These are phyloP conservation scores for Cutaneotrichosporon sp. DNA, from an alignment of 1,284 basidiomycete species.

Conservation along the genomic window DNA sequence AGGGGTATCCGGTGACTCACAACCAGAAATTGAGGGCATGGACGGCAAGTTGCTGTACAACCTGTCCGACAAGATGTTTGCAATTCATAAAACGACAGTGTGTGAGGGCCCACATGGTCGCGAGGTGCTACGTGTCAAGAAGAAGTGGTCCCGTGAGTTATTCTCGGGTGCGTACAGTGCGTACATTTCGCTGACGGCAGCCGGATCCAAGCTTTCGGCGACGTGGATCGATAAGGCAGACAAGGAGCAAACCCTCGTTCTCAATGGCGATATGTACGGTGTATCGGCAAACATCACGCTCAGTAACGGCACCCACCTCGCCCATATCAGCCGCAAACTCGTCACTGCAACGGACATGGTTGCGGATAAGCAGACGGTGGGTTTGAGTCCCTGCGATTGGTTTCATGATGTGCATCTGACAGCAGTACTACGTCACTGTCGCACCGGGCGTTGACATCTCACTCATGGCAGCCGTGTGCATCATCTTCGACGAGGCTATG, in stretches of 20 bases:
- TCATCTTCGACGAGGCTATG: conserved; percentile 48
- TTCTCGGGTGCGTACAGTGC: not conserved
- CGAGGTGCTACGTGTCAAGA: conserved; percentile 38
- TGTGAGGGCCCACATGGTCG: conserved; percentile 30
- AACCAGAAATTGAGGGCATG: conserved; percentile 38
- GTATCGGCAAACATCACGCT: conserved; percentile 35
- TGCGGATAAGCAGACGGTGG: conserved; percentile 40
- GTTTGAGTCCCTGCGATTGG: too few species aligned
- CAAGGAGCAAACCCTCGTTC: conserved; percentile 24
- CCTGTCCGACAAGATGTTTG: conserved; percentile 38
- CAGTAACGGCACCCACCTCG: conserved; percentile 35
- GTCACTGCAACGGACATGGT: conserved; percentile 37
- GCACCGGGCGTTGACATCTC: conserved; percentile 50
- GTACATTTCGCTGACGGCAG: conserved; percentile 13
- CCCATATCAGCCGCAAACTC: conserved; percentile 41
- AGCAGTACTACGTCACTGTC: conserved; percentile 45
- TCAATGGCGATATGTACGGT: conserved; percentile 43
- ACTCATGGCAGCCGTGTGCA: conserved; percentile 48
- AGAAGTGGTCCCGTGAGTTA: conserved; percentile 33
- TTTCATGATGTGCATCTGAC: not conserved
- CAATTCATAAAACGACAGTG: conserved; percentile 35
- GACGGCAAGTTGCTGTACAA: conserved; percentile 39
- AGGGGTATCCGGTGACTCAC: not conserved
- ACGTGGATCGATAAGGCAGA: conserved; percentile 27
- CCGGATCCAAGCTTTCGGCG: conserved; percentile 41